Conservation (phyloP, 768 basidiomycete genomes). For the Flagelloscypha sp. region DNA sequence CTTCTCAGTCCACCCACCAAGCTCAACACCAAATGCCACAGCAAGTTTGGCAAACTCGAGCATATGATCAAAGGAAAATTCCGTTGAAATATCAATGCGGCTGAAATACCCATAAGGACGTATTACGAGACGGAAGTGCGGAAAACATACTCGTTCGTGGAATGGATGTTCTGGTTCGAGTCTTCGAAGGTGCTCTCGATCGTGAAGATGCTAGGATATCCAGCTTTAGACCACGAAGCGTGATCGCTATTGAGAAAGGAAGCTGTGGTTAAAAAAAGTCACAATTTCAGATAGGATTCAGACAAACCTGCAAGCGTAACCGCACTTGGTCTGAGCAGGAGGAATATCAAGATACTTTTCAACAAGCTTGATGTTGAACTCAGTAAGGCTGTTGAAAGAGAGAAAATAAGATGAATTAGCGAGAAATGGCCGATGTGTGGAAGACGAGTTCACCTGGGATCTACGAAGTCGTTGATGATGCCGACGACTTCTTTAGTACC, state of each 20-base stretch:
- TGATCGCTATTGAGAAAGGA: conserved; percentile 23
- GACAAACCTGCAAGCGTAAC: conserved; percentile 94
- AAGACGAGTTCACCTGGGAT: conserved; percentile 37
- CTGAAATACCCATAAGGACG: conserved; percentile 30
- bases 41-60: conserved; percentile 80
- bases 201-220: conserved; percentile 78
- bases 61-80: conserved; percentile 91
- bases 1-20: conserved; percentile 42
- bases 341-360: conserved; percentile 78
- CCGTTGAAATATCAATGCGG: conserved; percentile 75
- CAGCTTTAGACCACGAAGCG: conserved; percentile 81
- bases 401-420: conserved; percentile 7
- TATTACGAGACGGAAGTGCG: too few species aligned
- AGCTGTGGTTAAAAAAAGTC: conserved; percentile 16
- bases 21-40: conserved; percentile 70
- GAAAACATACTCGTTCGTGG: conserved; percentile 60
- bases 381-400: conserved; percentile 50
- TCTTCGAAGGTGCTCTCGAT: conserved; percentile 75
- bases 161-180: conserved; percentile 81
- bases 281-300: too few species aligned
- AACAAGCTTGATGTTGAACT: conserved; percentile 72
- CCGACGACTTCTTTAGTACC: conserved; percentile 75
- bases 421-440: conserved; percentile 5
- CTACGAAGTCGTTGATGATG: conserved; percentile 78
- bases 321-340: conserved; percentile 79